Evolutionary conservation across 208 protist species (phyloP), one percentile per base, ranked within the genome.

Genomic region (Trichomonas vaginalis): DNA sequence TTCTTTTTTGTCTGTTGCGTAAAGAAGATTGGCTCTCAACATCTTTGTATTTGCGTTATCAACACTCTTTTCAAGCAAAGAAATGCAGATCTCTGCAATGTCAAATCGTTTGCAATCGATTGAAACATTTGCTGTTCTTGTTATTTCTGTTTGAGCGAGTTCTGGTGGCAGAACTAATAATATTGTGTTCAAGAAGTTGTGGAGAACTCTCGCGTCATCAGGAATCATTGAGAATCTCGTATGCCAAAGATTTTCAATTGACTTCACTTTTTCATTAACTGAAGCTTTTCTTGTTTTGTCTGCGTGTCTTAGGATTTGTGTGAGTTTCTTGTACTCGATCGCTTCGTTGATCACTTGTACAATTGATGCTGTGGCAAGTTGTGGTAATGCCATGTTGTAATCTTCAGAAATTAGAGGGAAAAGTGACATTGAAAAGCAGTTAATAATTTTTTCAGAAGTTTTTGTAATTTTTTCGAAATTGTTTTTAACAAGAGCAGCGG

Each of bases 321-420:
- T 70, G 56, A 70, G 40, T 27, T 40, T 92, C 45, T 48, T 39
- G 14, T 51, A 92, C 8, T 51, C 40, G 17, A 92, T 47, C 3
- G 45, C 45, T 92, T 92, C 86, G n/a, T 92, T 45, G 27, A 92
- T 92, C 27, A 48, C 40, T 35, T 23, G 42, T 39, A 42, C 23
- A 17, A 51, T 39, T n/a, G 86, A 92, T 48, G n/a, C 45, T 39
- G 9, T 27, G 6, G 86, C 15, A 56, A 92, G 37, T n/a, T 92
- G 14, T 6, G 35, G 32, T 39, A 48, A 47, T 17, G 46, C 86
- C 35, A 42, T 8, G 17, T 92, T 45, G 46, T 92, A 92, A 92
- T 92, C 86, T 92, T 92, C 86, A 39, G 86, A 92, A 15, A 92
- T 92, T 32, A 42, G 17, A 27, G 86, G 86, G 45, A 92, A 92